A percentile compares a stretch with the other conserved stretches of the same genome.
Evolutionary conservation across 306 rosid genomes (phyloP).

Genomic region (Corylus heterophylla): DNA sequence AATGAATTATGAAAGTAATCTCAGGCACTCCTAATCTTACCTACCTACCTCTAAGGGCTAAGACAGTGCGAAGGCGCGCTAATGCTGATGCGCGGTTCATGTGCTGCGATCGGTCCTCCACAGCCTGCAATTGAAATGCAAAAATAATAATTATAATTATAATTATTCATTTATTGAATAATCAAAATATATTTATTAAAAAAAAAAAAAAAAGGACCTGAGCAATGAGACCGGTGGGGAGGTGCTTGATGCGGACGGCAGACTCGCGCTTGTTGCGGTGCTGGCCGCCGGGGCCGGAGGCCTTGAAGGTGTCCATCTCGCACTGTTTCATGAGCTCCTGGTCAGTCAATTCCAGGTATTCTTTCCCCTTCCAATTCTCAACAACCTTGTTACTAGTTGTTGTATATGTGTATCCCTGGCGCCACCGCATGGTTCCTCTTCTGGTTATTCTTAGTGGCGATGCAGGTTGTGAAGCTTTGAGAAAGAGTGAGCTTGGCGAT

Average conservation of each 20-base stretch:
- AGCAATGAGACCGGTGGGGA: slow-evolving; percentile 76
- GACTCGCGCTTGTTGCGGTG: slow-evolving; percentile 95
- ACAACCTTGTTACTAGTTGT: not conserved
- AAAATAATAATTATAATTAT: not conserved
- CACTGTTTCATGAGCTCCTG: slow-evolving; percentile 78
- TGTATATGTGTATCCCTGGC: not conserved
- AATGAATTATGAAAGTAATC: not conserved
- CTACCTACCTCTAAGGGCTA: slow-evolving; percentile 69
- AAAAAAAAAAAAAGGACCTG: slow-evolving; percentile 46
- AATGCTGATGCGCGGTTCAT: slow-evolving; percentile 84
- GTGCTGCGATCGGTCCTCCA: slow-evolving; percentile 93
- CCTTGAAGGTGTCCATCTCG: slow-evolving; percentile 71
- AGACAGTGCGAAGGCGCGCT: slow-evolving; percentile 71
- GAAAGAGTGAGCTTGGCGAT: not conserved
- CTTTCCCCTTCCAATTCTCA: slow-evolving; percentile 25
- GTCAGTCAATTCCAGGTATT: slow-evolving; percentile 62
- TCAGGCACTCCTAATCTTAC: not conserved
- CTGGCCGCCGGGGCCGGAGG: slow-evolving; percentile 93
- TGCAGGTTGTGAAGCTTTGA: not conserved
- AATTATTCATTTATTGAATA: not conserved
- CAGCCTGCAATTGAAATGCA: slow-evolving; percentile 50
- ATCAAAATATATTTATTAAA: not conserved
- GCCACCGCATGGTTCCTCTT: not conserved
- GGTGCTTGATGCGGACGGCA: slow-evolving; percentile 84
- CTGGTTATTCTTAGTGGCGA: not conserved